phyloP scores from a whole-genome alignment of 139 green algal genomes.

The Asterochloris sp. region DNA sequence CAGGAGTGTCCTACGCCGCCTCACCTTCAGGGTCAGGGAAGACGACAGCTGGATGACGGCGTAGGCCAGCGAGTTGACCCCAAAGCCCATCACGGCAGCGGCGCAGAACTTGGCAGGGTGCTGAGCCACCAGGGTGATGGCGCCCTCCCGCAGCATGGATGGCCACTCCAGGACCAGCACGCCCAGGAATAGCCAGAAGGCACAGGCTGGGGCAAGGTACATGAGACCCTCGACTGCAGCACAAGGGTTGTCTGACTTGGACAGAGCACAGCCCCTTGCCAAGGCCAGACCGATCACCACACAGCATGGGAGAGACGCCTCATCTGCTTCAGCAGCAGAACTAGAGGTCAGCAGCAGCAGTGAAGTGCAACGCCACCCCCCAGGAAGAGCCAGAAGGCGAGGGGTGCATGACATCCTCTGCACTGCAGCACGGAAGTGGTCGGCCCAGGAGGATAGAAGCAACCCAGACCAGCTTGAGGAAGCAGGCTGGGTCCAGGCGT shows the following conservation, averaged over 20 bases:
- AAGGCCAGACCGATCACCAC: background rate
- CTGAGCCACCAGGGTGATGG: slow-evolving; percentile 33
- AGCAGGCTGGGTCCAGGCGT: too few species aligned
- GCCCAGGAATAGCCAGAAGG: slow-evolving; percentile 70
- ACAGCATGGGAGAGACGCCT: background rate
- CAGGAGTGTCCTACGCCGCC: too few species aligned
- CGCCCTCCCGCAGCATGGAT: slow-evolving; percentile 41
- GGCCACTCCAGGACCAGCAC: slow-evolving; percentile 35
- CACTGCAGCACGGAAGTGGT: background rate
- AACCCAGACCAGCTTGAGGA: too few species aligned
- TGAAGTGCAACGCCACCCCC: background rate
- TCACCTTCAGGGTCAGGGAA: slow-evolving; percentile 77
- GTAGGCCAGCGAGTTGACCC: slow-evolving; percentile 81
- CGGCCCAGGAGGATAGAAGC: too few species aligned
- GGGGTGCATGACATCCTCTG: background rate
- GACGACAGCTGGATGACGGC: slow-evolving; percentile 78
- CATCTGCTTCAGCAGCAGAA: background rate
- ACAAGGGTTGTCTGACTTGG: too few species aligned
- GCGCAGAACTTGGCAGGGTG: slow-evolving; percentile 46
- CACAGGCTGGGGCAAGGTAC: slow-evolving; percentile 84
- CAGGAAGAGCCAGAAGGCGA: background rate
- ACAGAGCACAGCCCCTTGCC: background rate
- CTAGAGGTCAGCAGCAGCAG: background rate
- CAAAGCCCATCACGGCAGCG: slow-evolving; percentile 80
- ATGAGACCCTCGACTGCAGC: slow-evolving; percentile 80